These are phyloP conservation scores for Blechomonas ayalai DNA, from an alignment of 208 protist genomes.

Conservation along the genomic window DNA sequence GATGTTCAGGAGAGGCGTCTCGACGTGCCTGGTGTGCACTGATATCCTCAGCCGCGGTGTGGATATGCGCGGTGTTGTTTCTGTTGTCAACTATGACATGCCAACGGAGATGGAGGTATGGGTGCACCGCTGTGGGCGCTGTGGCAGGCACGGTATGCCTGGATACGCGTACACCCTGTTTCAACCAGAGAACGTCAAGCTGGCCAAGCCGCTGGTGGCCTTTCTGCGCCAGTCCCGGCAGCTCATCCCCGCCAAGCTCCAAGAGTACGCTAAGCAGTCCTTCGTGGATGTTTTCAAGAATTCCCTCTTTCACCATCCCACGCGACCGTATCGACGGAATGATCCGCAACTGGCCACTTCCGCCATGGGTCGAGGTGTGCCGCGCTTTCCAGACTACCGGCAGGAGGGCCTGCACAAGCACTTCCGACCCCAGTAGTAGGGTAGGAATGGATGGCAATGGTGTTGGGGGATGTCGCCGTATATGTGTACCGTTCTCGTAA, in stretches of 20 bases:
- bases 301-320: conserved; percentile 71
- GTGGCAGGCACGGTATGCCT: conserved; percentile 72
- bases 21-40: conserved; percentile 94
- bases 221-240: conserved; percentile 66
- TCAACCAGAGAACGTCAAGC: conserved; percentile 69
- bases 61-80: conserved; percentile 95
- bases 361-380: conserved; percentile 39
- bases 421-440: conserved; percentile 47
- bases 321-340: conserved; percentile 42
- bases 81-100: conserved; percentile 97
- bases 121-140: conserved; percentile 95
- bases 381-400: conserved; percentile 70
- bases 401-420: conserved; percentile 55
- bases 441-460: too few species aligned
- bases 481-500: too few species aligned
- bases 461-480: too few species aligned
- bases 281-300: conserved; percentile 74
- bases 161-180: conserved; percentile 85
- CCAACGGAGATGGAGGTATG: conserved; percentile 95
- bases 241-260: conserved; percentile 71
- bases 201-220: conserved; percentile 77
- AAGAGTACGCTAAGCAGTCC: conserved; percentile 73
- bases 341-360: conserved; percentile 62
- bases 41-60: conserved; percentile 97
- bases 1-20: conserved; percentile 90